Evolutionary conservation across 495 filamentous ascomycete genomes (phyloP), one percentile per base, ranked within the genome.

Genomic region (Aspergillus heteromorphus): DNA sequence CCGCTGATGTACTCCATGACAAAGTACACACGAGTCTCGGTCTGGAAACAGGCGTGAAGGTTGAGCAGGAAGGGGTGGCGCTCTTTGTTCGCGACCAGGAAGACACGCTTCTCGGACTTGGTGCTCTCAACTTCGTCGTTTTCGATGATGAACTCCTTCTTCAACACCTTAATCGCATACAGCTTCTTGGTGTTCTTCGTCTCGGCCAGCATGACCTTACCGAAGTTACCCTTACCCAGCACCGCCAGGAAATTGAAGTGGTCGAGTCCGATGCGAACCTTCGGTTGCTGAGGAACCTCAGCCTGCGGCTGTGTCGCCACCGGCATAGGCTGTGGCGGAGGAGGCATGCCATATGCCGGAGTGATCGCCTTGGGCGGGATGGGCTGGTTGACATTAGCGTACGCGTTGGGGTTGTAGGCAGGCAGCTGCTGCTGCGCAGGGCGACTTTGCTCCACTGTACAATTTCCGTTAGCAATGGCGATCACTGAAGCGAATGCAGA

Each of bases 81-180:
- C 64, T 97, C 93, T 70, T 96, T 95, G 73, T 99, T 99, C 17
- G 93, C 93, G 67, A 99, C 85, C 62, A 99, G 72, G 73, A 97
- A 92, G 29, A 99, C 93, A 55, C 95, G 81, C 79, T 97, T 97
- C 75, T 99, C 93, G 5, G 95, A 97, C 64, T 91, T 86, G 34
- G 88, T 95, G 74, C 95, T 97, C 69, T 99, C 93, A n/a, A 99
- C 93, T 72, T 99, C 93, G 70, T 99, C 93, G 59, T 99, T 96
- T 69, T 99, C 93, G 54, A 99, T 99, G 66, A 99, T 99, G 69
- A 99, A 99, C 61, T 99, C 93, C 77, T 99, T 99, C 81, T 99
- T 99, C 63, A 99, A 77, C 27, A 99, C 93, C 72, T 99, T 99
- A 71, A 99, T 99, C 50, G 93, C 93, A 68, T 97, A 99, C 27